Evolutionary conservation across 192 early-diverging fungal genomes (phyloP).

Genomic region (Mortierella hygrophila): DNA sequence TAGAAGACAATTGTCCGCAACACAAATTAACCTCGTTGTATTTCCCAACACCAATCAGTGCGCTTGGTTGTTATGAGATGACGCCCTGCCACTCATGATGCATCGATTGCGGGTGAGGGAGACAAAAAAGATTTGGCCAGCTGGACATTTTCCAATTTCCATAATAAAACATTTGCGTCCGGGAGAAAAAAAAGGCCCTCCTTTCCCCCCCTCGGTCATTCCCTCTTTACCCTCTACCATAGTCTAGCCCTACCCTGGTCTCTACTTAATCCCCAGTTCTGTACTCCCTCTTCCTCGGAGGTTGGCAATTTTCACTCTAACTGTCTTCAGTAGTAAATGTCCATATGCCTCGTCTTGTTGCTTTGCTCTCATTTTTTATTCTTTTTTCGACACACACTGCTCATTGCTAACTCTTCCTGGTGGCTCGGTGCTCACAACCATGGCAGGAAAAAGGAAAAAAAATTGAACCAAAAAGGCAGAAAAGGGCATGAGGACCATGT

Average conservation of each 20-base stretch:
- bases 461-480: background rate
- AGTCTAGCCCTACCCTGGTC: too few species aligned
- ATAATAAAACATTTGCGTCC: background rate
- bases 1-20: too few species aligned
- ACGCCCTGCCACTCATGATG: background rate
- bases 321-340: too few species aligned
- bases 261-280: too few species aligned
- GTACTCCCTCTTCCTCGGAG: too few species aligned
- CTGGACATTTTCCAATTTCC: constrained; percentile 1
- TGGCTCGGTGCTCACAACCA: background rate
- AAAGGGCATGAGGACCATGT: background rate
- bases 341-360: background rate
- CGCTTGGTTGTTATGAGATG: background rate
- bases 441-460: background rate
- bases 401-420: background rate
- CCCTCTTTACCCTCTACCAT: background rate
- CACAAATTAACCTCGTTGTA: too few species aligned
- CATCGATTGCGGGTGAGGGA: background rate
- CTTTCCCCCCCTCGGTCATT: too few species aligned
- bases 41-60: background rate
- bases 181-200: background rate
- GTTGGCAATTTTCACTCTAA: too few species aligned
- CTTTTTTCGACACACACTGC: background rate
- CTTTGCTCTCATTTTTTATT: background rate
- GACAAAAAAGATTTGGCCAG: background rate